Evolutionary conservation across 768 basidiomycete genomes (phyloP).

Genomic region (Trametes cinnabarina): DNA sequence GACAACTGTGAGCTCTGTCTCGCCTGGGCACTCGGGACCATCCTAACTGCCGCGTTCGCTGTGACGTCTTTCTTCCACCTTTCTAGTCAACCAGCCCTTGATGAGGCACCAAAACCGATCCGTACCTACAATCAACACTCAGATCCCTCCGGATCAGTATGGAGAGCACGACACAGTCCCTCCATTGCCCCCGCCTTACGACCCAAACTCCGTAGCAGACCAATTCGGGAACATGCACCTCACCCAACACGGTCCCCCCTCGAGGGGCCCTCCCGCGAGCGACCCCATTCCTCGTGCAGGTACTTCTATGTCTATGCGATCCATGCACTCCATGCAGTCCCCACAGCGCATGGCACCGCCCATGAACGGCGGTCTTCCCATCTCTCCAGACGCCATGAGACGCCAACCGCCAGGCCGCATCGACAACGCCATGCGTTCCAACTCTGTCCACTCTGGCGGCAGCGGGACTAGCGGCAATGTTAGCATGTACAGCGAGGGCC

Average conservation of each 20-base stretch:
- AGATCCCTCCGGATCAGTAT: conserved; percentile 30
- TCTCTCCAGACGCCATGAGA: conserved; percentile 20
- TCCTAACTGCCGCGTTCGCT: conserved; percentile 4
- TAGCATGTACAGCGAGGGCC: conserved; percentile 29
- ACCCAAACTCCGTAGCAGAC: conserved; percentile 47
- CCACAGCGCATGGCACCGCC: conserved; percentile 17
- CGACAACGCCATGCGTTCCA: conserved; percentile 16
- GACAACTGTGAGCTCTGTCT: conserved; percentile 21
- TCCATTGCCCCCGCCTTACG: conserved; percentile 38
- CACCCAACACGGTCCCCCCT: conserved; percentile 36
- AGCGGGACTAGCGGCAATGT: conserved; percentile 33
- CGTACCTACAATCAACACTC: conserved; percentile 44
- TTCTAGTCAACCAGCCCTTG: conserved; percentile 21
- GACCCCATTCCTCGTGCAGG: conserved; percentile 56
- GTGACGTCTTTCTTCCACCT: not conserved
- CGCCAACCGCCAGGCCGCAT: conserved; percentile 21
- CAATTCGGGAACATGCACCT: conserved; percentile 56
- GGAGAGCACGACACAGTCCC: conserved; percentile 20
- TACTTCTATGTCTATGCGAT: conserved; percentile 41
- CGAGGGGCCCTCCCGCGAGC: conserved; percentile 29
- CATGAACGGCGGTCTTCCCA: conserved; percentile 14
- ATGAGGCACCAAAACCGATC: conserved; percentile 49
- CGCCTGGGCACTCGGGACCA: not conserved
- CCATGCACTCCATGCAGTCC: conserved; percentile 20
- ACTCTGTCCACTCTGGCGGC: conserved; percentile 33